Percentiles rank a stretch among this genome's conserved stretches.
These are phyloP conservation scores for Psilocybe cyanescens DNA, from an alignment of 768 basidiomycete genomes.

Conservation along the genomic window DNA sequence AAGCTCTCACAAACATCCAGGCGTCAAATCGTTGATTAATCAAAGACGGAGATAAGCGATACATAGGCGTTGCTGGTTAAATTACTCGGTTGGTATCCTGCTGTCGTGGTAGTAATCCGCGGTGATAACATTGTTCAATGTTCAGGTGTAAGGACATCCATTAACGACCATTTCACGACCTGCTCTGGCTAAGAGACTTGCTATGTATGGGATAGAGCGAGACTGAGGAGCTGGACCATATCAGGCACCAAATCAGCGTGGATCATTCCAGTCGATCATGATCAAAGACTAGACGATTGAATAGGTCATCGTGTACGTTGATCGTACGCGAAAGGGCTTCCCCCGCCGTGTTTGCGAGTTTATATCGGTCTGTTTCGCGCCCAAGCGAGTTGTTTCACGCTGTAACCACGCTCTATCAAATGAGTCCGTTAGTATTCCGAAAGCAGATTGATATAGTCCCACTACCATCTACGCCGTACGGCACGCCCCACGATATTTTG, in stretches of 20 bases:
- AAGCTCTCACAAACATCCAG: background rate
- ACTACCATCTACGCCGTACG: background rate
- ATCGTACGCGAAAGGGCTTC: background rate
- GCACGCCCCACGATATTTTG: background rate
- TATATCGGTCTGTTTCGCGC: background rate
- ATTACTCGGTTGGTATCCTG: background rate
- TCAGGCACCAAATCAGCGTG: background rate
- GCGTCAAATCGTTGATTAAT: background rate
- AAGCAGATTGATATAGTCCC: background rate
- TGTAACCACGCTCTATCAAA: background rate
- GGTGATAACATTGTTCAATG: background rate
- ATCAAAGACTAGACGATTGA: background rate
- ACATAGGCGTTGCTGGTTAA: background rate
- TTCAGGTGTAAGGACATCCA: background rate
- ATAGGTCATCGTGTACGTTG: background rate
- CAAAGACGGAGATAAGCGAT: conserved; percentile 1
- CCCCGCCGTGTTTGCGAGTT: background rate
- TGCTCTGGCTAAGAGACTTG: background rate
- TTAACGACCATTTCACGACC: background rate
- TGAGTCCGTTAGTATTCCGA: background rate
- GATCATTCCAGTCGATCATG: background rate
- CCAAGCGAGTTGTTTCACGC: background rate
- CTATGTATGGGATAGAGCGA: background rate
- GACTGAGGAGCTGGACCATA: background rate
- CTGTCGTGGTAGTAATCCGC: background rate